phyloP scores from a whole-genome alignment of 2,329 filamentous ascomycete species.

The Sporothrix dimorphospora region DNA sequence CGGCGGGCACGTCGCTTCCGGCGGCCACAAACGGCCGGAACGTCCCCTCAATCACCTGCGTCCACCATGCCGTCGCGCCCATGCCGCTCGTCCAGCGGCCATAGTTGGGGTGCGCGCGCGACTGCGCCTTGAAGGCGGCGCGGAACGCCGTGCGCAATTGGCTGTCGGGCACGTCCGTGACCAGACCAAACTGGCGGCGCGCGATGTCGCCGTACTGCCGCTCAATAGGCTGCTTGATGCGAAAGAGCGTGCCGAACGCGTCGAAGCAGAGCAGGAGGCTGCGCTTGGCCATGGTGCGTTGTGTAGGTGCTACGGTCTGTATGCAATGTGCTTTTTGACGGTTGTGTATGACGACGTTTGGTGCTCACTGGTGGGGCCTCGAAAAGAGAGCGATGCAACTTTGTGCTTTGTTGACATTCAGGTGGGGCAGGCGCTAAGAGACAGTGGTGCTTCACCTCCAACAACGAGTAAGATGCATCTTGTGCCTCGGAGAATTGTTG shows the following conservation, averaged over 20 bases:
- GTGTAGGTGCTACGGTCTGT: background rate
- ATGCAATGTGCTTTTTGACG: background rate
- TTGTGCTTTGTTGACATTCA: background rate
- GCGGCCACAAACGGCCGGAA: constrained; percentile 48
- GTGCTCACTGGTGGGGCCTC: too few relatives aligned
- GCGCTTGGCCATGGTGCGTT: constrained; percentile 23
- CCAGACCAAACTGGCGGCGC: constrained; percentile 50
- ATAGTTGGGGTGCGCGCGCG: constrained; percentile 59
- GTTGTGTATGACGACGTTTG: background rate
- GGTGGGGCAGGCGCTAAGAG: background rate
- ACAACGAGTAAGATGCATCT: background rate
- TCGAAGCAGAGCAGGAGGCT: constrained; percentile 65
- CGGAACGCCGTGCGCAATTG: constrained; percentile 44
- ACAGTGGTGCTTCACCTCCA: too few relatives aligned
- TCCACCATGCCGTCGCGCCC: constrained; percentile 61
- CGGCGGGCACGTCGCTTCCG: constrained; percentile 45
- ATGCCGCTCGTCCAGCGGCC: constrained; percentile 54
- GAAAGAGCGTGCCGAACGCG: constrained; percentile 67
- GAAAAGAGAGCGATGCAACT: too few relatives aligned
- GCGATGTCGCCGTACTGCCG: constrained; percentile 60
- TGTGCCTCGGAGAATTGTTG: too few relatives aligned
- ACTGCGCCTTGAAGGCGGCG: constrained; percentile 53
- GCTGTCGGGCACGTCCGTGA: constrained; percentile 43
- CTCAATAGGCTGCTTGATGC: constrained; percentile 53
- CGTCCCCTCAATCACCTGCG: constrained; percentile 60